phyloP scores from a whole-genome alignment of 2,329 filamentous ascomycete species.

The Ophiostoma australiae region DNA sequence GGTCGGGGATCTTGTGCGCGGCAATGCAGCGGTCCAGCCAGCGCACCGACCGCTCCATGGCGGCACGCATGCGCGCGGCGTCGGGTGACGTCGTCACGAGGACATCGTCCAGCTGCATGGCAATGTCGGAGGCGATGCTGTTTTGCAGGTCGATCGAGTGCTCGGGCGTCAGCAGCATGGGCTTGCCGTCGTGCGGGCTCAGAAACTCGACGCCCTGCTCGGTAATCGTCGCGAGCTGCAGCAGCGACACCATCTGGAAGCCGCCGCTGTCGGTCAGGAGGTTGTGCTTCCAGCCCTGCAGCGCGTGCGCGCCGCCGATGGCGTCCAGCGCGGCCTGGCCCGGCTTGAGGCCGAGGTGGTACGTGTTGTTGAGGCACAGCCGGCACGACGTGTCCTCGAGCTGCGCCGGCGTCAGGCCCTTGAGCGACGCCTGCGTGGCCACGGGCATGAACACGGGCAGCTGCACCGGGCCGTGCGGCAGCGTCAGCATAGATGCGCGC shows the following conservation, averaged over 20 bases:
- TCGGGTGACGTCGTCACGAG: conserved; percentile 95
- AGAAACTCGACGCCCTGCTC: conserved; percentile 94
- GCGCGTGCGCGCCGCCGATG: conserved; percentile 85
- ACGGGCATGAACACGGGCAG: conserved; percentile 98
- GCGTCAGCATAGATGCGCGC: conserved; percentile 76
- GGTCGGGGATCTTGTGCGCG: conserved; percentile 75
- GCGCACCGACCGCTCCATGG: conserved; percentile 88
- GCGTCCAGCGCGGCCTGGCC: conserved; percentile 83
- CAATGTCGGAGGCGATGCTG: conserved; percentile 95
- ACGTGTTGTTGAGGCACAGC: conserved; percentile 95
- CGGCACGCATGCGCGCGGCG: conserved; percentile 78
- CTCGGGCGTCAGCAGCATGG: conserved; percentile 95
- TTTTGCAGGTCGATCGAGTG: conserved; percentile 96
- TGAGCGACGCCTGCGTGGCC: conserved; percentile 91
- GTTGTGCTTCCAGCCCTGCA: conserved; percentile 94
- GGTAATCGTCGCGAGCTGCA: conserved; percentile 88
- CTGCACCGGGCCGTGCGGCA: conserved; percentile 86
- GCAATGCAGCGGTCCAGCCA: conserved; percentile 95
- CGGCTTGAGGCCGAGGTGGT: conserved; percentile 91
- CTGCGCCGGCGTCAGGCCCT: conserved; percentile 88
- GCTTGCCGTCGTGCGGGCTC: conserved; percentile 90
- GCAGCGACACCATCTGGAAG: conserved; percentile 97
- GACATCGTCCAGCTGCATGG: conserved; percentile 99
- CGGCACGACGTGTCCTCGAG: conserved; percentile 84
- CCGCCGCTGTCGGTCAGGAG: conserved; percentile 79